phyloP scores from a whole-genome alignment of 495 filamentous ascomycete species.

The Collariella sp. region DNA sequence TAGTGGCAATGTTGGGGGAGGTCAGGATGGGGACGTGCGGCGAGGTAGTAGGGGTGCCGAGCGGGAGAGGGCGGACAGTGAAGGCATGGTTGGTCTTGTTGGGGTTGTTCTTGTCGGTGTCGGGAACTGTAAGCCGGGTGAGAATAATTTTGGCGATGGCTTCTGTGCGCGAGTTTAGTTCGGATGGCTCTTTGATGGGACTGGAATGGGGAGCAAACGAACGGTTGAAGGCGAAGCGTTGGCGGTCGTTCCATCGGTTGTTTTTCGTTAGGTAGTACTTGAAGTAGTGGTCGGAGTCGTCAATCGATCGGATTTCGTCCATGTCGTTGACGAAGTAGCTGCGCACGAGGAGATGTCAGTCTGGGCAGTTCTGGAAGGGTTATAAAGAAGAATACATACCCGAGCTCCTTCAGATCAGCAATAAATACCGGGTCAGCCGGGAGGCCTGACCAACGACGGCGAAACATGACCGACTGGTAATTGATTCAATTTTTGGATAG shows the following conservation, averaged over 20 bases:
- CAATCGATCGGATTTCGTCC: constrained; percentile 62
- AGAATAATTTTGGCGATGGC: constrained; percentile 53
- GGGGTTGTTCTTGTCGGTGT: too few relatives aligned
- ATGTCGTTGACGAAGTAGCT: constrained; percentile 65
- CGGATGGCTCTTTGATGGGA: background rate
- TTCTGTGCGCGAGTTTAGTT: constrained; percentile 32
- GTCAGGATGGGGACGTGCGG: constrained; percentile 63
- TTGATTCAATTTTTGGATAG: background rate
- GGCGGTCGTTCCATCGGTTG: constrained; percentile 59
- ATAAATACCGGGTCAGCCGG: constrained; percentile 62
- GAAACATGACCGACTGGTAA: constrained; percentile 52
- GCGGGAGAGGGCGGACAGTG: constrained; percentile 50
- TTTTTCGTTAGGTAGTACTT: constrained; percentile 64
- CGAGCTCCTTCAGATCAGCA: constrained; percentile 54
- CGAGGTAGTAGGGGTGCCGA: constrained; percentile 32
- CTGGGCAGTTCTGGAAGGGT: background rate
- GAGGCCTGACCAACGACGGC: constrained; percentile 52
- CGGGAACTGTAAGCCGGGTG: constrained; percentile 54
- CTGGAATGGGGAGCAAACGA: constrained; percentile 9
- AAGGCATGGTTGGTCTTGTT: constrained; percentile 46
- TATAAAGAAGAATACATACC: constrained; percentile 43
- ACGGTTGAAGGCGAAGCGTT: constrained; percentile 65
- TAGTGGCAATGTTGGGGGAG: constrained; percentile 44
- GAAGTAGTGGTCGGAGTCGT: constrained; percentile 58
- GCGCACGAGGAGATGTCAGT: constrained; percentile 5